A percentile compares a stretch with the other conserved stretches of the same genome.
phyloP scores from a whole-genome alignment of 139 green algal species.

The Diplosphaera chodatii region DNA sequence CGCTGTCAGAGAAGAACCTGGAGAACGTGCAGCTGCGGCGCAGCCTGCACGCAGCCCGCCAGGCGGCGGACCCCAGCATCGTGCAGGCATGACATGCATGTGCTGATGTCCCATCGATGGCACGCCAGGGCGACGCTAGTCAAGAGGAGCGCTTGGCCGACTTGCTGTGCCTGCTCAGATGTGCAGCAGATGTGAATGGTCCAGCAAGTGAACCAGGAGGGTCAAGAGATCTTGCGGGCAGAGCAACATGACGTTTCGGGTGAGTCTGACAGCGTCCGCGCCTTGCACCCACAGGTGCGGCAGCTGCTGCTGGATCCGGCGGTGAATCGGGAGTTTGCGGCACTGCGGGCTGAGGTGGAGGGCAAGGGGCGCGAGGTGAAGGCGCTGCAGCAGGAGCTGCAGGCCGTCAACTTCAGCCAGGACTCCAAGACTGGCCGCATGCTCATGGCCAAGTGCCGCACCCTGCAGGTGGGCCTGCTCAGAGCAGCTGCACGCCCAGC shows the following conservation, averaged over 20 bases:
- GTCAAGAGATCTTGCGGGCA: too few species aligned
- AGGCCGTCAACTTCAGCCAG: conserved; percentile 59
- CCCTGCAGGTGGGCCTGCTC: conserved; percentile 47
- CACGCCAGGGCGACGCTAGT: too few species aligned
- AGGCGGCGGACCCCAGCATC: conserved; percentile 32
- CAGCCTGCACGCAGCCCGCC: conserved; percentile 21
- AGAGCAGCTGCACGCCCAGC: too few species aligned
- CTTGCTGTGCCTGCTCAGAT: too few species aligned
- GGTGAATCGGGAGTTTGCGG: conserved; percentile 53
- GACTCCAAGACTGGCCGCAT: conserved; percentile 65
- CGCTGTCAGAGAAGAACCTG: conserved; percentile 45
- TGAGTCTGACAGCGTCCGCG: too few species aligned
- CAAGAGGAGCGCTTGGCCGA: too few species aligned
- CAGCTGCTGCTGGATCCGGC: conserved; percentile 71
- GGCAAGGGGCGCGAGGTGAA: conserved; percentile 43
- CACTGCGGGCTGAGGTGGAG: conserved; percentile 47
- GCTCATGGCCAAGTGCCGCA: conserved; percentile 75
- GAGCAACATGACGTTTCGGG: too few species aligned
- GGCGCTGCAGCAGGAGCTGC: conserved; percentile 56
- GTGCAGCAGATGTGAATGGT: too few species aligned
- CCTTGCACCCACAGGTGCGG: conserved; percentile 28
- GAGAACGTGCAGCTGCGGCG: conserved; percentile 39
- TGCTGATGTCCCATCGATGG: too few species aligned
- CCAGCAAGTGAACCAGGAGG: too few species aligned
- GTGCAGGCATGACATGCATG: too few species aligned